Base-by-base conservation (phyloP, 148 eudicot genomes). In the Rhododendron henanense region DNA sequence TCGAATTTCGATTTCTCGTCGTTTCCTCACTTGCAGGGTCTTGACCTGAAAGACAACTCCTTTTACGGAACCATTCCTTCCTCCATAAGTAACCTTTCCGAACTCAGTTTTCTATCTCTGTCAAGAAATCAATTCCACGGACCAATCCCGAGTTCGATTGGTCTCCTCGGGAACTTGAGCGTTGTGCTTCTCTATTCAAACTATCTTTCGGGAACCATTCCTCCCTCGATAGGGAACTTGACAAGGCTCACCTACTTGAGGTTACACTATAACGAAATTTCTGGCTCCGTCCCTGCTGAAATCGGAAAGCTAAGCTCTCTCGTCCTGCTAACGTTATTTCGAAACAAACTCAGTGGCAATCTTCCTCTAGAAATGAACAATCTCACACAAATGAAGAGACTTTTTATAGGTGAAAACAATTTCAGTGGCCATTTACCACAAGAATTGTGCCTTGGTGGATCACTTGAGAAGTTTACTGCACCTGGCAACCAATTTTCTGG, bases 61-160 rank as follows among this genome's bases (percentile, higher is more conserved):
- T 28, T 79, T 50, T 41, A n/a, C 10, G 81, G 81, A 79, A 45
- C 81, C 13, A 79, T 79, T 23, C 81, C 81, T 4, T 23, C 55
- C 16, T 25, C 53, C 10, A 79, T 91, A 15, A 25, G 81, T n/a
- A 85, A 87, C 84, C 88, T 92, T 18, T 86, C 92, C 19, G 83
- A 86, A 57, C 91, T 91, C 81, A 81, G 82, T 37, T 88, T 85
- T 84, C 90, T 92, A 75, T 87, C 91, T 87, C 85, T 92, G 65
- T 89, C 90, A 14, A 41, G 48, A 16, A 76, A 76, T 7, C 79
- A 76, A 16, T 39, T 76, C 50, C 50, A 76, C 9, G 73, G 78
- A n/a, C 33, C 78, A 2, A 76, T 85, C 61, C 84, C 87, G 5
- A 55, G n/a, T 65, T 57, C 35, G 8, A 25, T 85, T 11, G 78